Evolutionary conservation across 495 filamentous ascomycete genomes (phyloP), one percentile per base, ranked within the genome.

Genomic region (Clavariopsis aquatica): DNA sequence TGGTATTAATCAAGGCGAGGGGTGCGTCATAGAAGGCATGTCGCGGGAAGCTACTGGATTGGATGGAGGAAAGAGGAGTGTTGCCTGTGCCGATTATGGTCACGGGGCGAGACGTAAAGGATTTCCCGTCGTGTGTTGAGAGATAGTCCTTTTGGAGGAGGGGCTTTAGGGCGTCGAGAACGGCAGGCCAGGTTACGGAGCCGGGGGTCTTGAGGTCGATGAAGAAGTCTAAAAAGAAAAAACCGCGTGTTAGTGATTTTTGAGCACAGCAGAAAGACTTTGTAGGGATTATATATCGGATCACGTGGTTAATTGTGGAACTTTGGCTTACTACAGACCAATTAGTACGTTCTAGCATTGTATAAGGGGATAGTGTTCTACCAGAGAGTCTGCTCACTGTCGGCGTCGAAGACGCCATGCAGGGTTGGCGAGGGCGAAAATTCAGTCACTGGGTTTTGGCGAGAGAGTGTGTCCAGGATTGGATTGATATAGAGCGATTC

Each of bases 21-120:
- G 81, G 83, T 0, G 79, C 85, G 64, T 89, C 86, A 70, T 79
- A 88, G 77, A 88, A 89, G 58, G 83, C 83, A 71, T 86, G 81
- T 12, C 86, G 77, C 20, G 80, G 71, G 7, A 51, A 27, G 1
- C 49, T 29, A 1, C 49, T 29, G 20, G 36, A n/a, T 29, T 78
- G 77, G 10, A 89, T 78, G 70, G 80, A 75, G 8, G 65, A 69
- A 27, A 76, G 62, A 0, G 75, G 75, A 1, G 75, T 74, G 54
- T 74, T 74, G 51, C 76, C 76, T 2, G 75, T 77, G 43, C 75
- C 75, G 43, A 78, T 73, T 34, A 76, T 66, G 20, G 75, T 78
- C 0, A 78, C 71, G 8, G 71, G 61, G 6, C 74, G 66, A 0
- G 59, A 3, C 1, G 56, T 68, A 12, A 76, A 60, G 49, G 47